A percentile compares a stretch with the other conserved stretches of the same genome.
Evolutionary conservation across 2,329 filamentous ascomycete genomes (phyloP).

Genomic region (Colletotrichum scovillei): DNA sequence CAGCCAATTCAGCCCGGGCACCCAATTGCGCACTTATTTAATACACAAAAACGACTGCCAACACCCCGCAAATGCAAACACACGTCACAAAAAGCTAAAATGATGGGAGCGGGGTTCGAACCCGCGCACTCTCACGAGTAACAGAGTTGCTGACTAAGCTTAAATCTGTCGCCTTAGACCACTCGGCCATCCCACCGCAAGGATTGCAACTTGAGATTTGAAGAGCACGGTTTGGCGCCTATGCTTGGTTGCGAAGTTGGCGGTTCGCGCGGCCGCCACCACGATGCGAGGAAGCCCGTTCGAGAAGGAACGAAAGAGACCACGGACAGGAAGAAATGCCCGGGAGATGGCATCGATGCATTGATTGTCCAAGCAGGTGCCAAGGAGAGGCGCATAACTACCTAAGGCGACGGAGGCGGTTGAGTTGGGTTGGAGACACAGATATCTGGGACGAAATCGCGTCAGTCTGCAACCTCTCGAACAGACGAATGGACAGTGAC

Average conservation of each 20-base stretch:
- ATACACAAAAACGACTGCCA: too few relatives aligned
- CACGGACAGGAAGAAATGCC: too few relatives aligned
- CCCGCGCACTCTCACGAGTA: conserved; percentile 34
- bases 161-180: conserved; percentile 36
- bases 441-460: not conserved
- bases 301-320: not conserved
- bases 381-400: not conserved
- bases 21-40: too few relatives aligned
- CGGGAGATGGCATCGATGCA: not conserved
- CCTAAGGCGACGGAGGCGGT: not conserved
- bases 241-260: not conserved
- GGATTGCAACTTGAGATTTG: not conserved
- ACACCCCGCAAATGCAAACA: not conserved
- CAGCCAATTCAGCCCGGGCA: too few relatives aligned
- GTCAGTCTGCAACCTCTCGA: not conserved
- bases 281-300: too few relatives aligned
- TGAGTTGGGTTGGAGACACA: not conserved
- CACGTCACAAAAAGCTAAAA: not conserved
- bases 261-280: not conserved
- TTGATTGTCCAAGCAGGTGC: not conserved
- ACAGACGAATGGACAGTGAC: not conserved
- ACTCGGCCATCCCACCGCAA: conserved; percentile 35
- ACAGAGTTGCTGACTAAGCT: conserved; percentile 22
- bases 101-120: conserved; percentile 36
- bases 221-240: not conserved